Percentiles rank a stretch among this genome's conserved stretches.
phyloP scores from a whole-genome alignment of 1,284 basidiomycete species.

The Stereum hirsutum region DNA sequence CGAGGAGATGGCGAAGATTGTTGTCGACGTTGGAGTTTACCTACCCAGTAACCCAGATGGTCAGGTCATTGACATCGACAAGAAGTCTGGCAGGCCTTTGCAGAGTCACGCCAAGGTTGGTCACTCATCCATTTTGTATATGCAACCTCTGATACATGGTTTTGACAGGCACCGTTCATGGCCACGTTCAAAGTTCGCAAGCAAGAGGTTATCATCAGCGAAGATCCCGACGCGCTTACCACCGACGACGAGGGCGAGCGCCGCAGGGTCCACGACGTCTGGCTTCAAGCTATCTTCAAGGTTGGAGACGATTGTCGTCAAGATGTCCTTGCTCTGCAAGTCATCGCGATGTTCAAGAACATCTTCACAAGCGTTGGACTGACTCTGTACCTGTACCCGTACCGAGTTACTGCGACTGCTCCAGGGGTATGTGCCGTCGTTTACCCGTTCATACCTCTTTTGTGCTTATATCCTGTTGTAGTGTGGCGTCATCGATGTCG shows the following conservation, averaged over 20 bases:
- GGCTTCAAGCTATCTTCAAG: conserved; percentile 99
- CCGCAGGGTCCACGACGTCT: conserved; percentile 76
- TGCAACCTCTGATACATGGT: neutral
- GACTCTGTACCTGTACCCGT: conserved; percentile 90
- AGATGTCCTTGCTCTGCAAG: conserved; percentile 92
- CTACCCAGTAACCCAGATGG: conserved; percentile 98
- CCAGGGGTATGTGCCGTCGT: conserved; percentile 66
- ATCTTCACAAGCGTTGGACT: conserved; percentile 88
- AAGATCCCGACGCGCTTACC: conserved; percentile 62
- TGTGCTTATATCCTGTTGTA: conserved; percentile 22
- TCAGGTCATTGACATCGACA: conserved; percentile 92
- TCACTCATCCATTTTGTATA: neutral
- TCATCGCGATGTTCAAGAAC: conserved; percentile 99
- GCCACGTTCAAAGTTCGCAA: conserved; percentile 98
- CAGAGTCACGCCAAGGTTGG: conserved; percentile 94
- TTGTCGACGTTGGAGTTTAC: conserved; percentile 91
- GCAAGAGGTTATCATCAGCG: conserved; percentile 53
- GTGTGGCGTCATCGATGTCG: conserved; percentile 98
- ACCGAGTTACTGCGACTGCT: conserved; percentile 94
- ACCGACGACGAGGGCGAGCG: conserved; percentile 54
- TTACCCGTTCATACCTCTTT: conserved; percentile 1
- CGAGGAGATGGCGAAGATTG: conserved; percentile 97
- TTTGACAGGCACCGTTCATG: conserved; percentile 91
- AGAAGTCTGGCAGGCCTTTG: conserved; percentile 90
- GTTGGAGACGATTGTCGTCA: conserved; percentile 99